Conservation (phyloP, 2,329 filamentous ascomycete genomes). For the Clonostachys chloroleuca region DNA sequence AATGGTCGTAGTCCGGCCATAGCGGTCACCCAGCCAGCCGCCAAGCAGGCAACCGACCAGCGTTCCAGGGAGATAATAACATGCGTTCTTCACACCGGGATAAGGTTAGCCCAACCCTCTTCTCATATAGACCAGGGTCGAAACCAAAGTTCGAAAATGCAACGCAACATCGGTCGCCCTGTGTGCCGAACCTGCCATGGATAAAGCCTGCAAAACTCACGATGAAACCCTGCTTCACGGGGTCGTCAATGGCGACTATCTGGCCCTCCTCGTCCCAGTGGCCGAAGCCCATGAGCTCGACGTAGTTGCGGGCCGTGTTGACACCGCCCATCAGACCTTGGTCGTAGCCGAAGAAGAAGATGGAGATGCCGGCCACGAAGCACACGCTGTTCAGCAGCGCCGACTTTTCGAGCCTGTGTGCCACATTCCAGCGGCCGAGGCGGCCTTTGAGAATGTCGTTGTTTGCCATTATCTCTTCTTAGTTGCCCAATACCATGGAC, state of each 20-base stretch:
- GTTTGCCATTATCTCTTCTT: not conserved
- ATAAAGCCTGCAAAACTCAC: conserved; percentile 5
- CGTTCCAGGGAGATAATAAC: conserved; percentile 47
- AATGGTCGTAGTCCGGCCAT: conserved; percentile 61
- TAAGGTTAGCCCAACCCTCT: not conserved
- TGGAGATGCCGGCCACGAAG: conserved; percentile 57
- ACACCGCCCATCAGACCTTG: conserved; percentile 60
- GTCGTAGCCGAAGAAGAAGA: conserved; percentile 63
- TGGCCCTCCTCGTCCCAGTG: conserved; percentile 42
- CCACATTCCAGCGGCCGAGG: conserved; percentile 53
- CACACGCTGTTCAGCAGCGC: conserved; percentile 57
- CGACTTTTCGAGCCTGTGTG: conserved; percentile 49
- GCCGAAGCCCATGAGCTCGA: conserved; percentile 61
- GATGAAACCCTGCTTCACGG: conserved; percentile 24
- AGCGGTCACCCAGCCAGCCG: conserved; percentile 59
- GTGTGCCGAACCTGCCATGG: not conserved
- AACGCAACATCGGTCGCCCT: conserved; percentile 10
- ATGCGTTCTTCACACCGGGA: conserved; percentile 7
- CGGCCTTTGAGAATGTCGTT: conserved; percentile 78
- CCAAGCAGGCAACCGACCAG: conserved; percentile 59
- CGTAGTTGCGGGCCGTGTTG: conserved; percentile 61
- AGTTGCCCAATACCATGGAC: too few species aligned
- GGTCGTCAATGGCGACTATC: conserved; percentile 53
- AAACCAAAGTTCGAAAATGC: conserved; percentile 4
- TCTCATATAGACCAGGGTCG: conserved; percentile 9